Percentiles rank a stretch among this genome's conserved stretches.
phyloP scores from a whole-genome alignment of 139 green algal genomes.

The Eudorina sp. region DNA sequence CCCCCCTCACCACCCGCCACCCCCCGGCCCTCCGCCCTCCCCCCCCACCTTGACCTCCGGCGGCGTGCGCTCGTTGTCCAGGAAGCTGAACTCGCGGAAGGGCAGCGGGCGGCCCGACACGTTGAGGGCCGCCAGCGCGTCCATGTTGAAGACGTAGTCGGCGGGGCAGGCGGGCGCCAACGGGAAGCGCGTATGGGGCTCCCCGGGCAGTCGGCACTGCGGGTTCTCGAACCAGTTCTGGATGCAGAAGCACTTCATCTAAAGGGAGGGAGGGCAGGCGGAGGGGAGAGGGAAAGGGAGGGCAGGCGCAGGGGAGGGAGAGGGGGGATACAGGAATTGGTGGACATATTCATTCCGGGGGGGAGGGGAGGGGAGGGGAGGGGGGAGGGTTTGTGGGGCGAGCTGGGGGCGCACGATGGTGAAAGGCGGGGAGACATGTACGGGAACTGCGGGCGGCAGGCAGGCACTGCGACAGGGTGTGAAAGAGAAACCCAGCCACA shows the following conservation, averaged over 20 bases:
- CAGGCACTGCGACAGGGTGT: too few relatives aligned
- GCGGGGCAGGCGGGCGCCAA: constrained; percentile 49
- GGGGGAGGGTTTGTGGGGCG: too few relatives aligned
- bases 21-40: too few relatives aligned
- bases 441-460: too few relatives aligned
- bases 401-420: too few relatives aligned
- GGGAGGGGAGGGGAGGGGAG: too few relatives aligned
- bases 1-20: too few relatives aligned
- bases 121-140: neutral
- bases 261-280: neutral
- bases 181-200: constrained; percentile 51
- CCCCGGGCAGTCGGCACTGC: constrained; percentile 55
- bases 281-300: neutral
- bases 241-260: constrained; percentile 61
- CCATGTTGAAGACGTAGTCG: constrained; percentile 49
- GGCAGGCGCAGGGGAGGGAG: neutral
- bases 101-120: neutral
- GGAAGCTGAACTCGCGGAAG: constrained; percentile 41
- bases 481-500: too few relatives aligned
- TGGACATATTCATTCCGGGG: neutral
- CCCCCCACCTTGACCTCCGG: constrained; percentile 41
- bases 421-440: too few relatives aligned
- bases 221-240: constrained; percentile 65
- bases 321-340: neutral
- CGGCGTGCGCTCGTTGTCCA: constrained; percentile 53